Evolutionary conservation across 805 yeast genomes (phyloP).

Genomic region (Candida tammaniensis): DNA sequence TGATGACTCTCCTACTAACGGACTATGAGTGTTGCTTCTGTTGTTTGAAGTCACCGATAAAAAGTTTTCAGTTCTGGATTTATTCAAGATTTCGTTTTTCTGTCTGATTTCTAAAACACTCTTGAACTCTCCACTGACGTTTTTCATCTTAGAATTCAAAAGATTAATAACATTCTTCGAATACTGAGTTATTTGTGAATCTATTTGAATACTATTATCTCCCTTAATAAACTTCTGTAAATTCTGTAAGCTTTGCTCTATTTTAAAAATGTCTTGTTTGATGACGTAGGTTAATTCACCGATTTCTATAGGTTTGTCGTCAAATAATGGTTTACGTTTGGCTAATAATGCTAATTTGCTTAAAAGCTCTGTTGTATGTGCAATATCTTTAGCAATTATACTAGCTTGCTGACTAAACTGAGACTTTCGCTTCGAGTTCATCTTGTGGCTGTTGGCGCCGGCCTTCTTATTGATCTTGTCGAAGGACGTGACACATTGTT

Average conservation of each 20-base stretch:
- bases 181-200: constrained; percentile 68
- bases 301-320: constrained; percentile 91
- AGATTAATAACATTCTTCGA: constrained; percentile 84
- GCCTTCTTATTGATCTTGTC: constrained; percentile 55
- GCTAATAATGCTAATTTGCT: constrained; percentile 82
- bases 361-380: constrained; percentile 77
- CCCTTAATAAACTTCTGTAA: constrained; percentile 54
- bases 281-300: constrained; percentile 86
- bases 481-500: constrained; percentile 80
- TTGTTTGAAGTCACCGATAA: constrained; percentile 47
- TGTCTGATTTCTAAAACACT: constrained; percentile 87
- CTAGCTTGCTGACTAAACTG: constrained; percentile 64
- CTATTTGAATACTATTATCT: constrained; percentile 39
- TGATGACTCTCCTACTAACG: constrained; percentile 14
- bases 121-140: constrained; percentile 88
- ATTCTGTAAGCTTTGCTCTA: constrained; percentile 67
- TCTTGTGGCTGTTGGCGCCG: constrained; percentile 19
- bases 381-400: constrained; percentile 82
- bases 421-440: constrained; percentile 22
- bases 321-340: constrained; percentile 84
- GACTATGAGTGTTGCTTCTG: constrained; percentile 23
- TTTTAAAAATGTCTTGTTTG: constrained; percentile 80
- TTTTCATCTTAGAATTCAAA: constrained; percentile 84
- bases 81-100: constrained; percentile 73
- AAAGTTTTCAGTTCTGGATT: constrained; percentile 80